A percentile compares a stretch with the other conserved stretches of the same genome.
Conservation (phyloP, 805 yeast genomes). For the Kurtzmaniella cleridarum region DNA sequence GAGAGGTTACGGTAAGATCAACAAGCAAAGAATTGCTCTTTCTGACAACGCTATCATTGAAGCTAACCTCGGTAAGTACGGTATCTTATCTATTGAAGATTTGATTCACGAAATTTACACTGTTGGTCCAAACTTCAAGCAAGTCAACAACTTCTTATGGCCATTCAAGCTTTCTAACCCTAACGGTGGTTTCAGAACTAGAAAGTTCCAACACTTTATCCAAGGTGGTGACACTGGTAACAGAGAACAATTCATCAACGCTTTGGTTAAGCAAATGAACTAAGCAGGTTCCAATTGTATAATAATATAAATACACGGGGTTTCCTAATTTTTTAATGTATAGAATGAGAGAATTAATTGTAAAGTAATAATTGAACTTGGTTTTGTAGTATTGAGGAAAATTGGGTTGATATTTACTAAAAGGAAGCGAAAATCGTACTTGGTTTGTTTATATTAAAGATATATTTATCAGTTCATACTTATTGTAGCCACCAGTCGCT, state of each 20-base stretch:
- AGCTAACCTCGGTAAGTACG: conserved; percentile 85
- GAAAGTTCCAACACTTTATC: conserved; percentile 95
- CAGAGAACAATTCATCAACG: conserved; percentile 95
- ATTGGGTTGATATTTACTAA: too few relatives aligned
- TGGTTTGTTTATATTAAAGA: too few relatives aligned
- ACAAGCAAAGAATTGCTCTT: conserved; percentile 91
- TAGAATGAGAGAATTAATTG: too few relatives aligned
- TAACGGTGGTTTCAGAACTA: conserved; percentile 96
- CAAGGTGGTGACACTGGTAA: conserved; percentile 99
- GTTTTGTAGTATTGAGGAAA: too few relatives aligned
- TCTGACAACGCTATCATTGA: conserved; percentile 86
- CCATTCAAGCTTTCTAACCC: conserved; percentile 97
- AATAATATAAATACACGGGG: too few relatives aligned
- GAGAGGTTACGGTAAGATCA: conserved; percentile 97
- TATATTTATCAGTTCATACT: too few relatives aligned
- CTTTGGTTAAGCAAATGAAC: conserved; percentile 91
- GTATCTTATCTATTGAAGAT: conserved; percentile 87
- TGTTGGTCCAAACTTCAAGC: conserved; percentile 98
- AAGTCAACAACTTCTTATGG: conserved; percentile 97
- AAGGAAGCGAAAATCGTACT: too few relatives aligned
- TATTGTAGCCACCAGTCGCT: conserved; percentile 10
- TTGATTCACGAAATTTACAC: conserved; percentile 94
- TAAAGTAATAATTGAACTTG: too few relatives aligned
- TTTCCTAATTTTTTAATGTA: too few relatives aligned
- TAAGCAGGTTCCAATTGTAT: conserved; percentile 29